Evolutionary conservation across 2,329 filamentous ascomycete genomes (phyloP).

Genomic region (Arthrobotrys conoides): DNA sequence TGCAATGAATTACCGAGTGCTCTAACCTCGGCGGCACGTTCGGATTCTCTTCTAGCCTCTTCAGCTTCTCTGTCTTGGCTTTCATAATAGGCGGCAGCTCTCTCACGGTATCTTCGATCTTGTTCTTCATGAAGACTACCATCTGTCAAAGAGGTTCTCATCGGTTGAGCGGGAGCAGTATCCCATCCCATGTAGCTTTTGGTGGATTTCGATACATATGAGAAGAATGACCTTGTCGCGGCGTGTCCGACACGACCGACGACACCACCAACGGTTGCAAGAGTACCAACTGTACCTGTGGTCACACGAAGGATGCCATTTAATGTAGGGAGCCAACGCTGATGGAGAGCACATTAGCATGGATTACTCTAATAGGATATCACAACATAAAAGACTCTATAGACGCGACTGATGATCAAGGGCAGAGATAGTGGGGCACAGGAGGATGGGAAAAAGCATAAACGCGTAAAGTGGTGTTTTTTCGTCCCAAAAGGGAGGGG

Average conservation of each 20-base stretch:
- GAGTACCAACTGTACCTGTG: neutral
- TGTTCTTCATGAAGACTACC: constrained; percentile 9
- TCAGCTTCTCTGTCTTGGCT: constrained; percentile 7
- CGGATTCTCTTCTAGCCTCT: constrained; percentile 12
- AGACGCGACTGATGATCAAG: constrained; percentile 36
- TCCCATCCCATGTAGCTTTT: constrained; percentile 30
- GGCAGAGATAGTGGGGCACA: constrained; percentile 27
- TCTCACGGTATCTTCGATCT: neutral
- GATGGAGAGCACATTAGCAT: neutral
- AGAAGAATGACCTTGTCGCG: constrained; percentile 20
- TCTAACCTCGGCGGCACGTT: constrained; percentile 16
- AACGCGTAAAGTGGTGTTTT: constrained; percentile 59
- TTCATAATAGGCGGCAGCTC: neutral
- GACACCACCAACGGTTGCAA: neutral
- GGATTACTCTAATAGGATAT: constrained; percentile 9
- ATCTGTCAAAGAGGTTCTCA: constrained; percentile 8
- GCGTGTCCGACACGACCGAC: neutral
- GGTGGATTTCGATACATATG: constrained; percentile 37
- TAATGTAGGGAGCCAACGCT: constrained; percentile 43
- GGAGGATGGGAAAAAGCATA: constrained; percentile 15
- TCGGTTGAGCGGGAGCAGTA: neutral
- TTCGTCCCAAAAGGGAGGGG: constrained; percentile 45
- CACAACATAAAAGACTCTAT: constrained; percentile 11
- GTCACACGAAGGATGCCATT: neutral
- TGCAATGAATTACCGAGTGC: constrained; percentile 12